Conservation (phyloP, 2,329 filamentous ascomycete genomes). For the Colletotrichum liaoningense region DNA sequence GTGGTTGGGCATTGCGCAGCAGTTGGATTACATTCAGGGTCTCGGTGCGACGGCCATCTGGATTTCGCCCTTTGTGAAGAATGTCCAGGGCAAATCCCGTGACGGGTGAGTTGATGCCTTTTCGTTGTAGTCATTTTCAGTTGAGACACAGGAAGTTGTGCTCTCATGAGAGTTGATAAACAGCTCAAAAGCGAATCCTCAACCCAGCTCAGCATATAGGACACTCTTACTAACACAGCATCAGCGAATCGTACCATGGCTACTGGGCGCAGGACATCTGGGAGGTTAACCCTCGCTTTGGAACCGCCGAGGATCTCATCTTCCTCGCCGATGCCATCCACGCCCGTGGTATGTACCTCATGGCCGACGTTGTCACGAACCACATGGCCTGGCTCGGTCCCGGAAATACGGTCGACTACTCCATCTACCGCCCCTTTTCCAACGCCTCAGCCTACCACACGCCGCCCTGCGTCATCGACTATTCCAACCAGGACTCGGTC, state of each 20-base stretch:
- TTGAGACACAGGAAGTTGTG: not conserved
- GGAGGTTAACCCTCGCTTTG: slow-evolving; percentile 67
- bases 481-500: slow-evolving; percentile 59
- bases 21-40: slow-evolving; percentile 72
- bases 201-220: too few species aligned
- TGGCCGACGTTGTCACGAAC: slow-evolving; percentile 72
- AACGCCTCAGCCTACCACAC: slow-evolving; percentile 68
- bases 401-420: slow-evolving; percentile 57
- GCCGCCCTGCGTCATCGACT: slow-evolving; percentile 67
- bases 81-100: slow-evolving; percentile 36
- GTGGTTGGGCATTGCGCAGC: slow-evolving; percentile 67
- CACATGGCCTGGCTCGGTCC: slow-evolving; percentile 59
- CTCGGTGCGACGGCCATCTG: slow-evolving; percentile 70
- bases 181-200: not conserved
- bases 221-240: slow-evolving; percentile 42
- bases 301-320: slow-evolving; percentile 68
- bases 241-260: slow-evolving; percentile 61
- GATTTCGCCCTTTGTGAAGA: slow-evolving; percentile 69
- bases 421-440: slow-evolving; percentile 57
- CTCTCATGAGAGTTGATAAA: not conserved
- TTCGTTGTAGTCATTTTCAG: not conserved
- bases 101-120: slow-evolving; percentile 30
- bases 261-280: slow-evolving; percentile 66
- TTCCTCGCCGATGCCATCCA: slow-evolving; percentile 67
- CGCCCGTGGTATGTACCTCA: slow-evolving; percentile 64